Evolutionary conservation across 768 basidiomycete species (phyloP), one percentile per base, ranked within the genome.

Genomic region (Tulasnella sp.): DNA sequence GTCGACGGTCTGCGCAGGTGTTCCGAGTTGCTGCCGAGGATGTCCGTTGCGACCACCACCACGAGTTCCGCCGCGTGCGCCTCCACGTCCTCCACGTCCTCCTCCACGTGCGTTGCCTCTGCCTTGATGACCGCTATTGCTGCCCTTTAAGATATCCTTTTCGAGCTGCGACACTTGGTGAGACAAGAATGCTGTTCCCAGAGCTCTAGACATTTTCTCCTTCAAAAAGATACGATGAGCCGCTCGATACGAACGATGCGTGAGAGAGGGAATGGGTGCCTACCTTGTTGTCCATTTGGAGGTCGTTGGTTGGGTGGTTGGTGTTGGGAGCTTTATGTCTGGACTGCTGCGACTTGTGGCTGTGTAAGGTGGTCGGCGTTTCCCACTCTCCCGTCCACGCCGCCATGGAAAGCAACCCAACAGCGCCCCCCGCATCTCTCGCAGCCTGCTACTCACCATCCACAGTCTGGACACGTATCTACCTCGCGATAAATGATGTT

Each of bases 161-260:
- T 96, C 94, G 77, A 96, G 91, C 83, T 95, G 92, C 82, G 95
- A 93, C 68, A 96, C 94, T 83, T 96, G 94, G 82, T 96, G 94
- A 81, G 89, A 92, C 80, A 96, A 89, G 84, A 95, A 95, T 2
- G 94, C 94, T 39, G 94, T 94, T 27, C 94, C 94, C 52, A 96
- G 90, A 0, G 94, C 94, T 81, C 91, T 90, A 78, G 94, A 95
- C 93, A 96, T 93, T 46, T 77, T 73, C 44, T 81, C 81, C 80
- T 81, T 2, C 39, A 75, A 75, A 34, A 56, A 75, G 75, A 34
- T 36, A 52, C n/a, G 58, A 52, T 77, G 31, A 62, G 27, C 24
- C 12, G 39, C 0, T n/a, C 36, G 56, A 71, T 3, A 62, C 38
- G 27, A 38, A 40, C 14, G 39, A 74, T 40, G 44, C 18, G 14